Evolutionary conservation across 2,329 filamentous ascomycete species (phyloP).

Genomic region (Rosellinia necatrix): DNA sequence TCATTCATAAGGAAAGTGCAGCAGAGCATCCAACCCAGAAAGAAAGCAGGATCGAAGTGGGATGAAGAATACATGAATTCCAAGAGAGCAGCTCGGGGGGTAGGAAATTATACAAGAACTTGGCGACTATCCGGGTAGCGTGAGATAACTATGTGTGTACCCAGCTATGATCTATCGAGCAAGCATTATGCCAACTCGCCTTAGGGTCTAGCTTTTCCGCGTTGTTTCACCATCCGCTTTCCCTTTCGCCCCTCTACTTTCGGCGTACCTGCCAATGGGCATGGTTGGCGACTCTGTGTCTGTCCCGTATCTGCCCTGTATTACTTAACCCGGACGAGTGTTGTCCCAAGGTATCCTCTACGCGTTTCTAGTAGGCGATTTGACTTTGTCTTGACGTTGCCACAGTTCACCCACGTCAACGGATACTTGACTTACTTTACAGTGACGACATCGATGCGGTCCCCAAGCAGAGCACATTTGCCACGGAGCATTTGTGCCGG

Average conservation of each 20-base stretch:
- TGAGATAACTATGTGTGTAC: too few species aligned
- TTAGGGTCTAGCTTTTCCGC: constrained; percentile 1
- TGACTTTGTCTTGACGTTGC: background rate
- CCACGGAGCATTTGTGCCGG: constrained; percentile 28
- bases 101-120: constrained; percentile 30
- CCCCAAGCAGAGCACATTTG: background rate
- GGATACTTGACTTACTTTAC: too few species aligned
- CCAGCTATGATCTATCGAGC: background rate
- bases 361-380: background rate
- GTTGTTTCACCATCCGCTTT: background rate
- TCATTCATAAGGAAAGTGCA: too few species aligned
- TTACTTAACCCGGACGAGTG: too few species aligned
- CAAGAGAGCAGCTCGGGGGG: too few species aligned
- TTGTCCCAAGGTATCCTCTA: background rate
- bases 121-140: constrained; percentile 26
- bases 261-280: too few species aligned
- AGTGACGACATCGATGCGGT: constrained; percentile 24
- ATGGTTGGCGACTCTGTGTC: too few species aligned
- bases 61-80: too few species aligned
- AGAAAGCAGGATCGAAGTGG: too few species aligned
- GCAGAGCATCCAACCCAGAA: too few species aligned
- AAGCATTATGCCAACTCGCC: constrained; percentile 9
- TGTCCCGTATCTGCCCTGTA: too few species aligned
- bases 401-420: background rate
- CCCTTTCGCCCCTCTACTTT: too few species aligned